Base-by-base conservation (phyloP, 2,329 filamentous ascomycete genomes). In the Epichloe brachyelytri region DNA sequence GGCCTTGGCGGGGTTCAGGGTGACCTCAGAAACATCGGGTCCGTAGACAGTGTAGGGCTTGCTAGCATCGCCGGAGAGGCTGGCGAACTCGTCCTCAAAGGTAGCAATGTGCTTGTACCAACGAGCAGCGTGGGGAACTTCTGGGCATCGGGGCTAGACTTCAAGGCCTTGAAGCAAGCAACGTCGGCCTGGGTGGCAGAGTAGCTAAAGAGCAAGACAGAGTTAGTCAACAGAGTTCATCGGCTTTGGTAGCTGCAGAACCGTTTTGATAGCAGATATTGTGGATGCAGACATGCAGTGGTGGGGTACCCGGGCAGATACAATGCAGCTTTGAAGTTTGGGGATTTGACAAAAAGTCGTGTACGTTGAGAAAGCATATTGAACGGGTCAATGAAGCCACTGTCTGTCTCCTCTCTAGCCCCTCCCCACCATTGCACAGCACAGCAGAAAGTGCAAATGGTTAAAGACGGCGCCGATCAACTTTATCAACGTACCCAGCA, bases 31-130 rank as follows among this genome's bases (percentile, higher is more conserved):
- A 57, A 75, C 77, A 64, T 95, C 90, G 58, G 93, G 93, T 65
- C 93, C 93, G 76, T 97, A 97, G 68, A 84, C 80, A 63, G 86
- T 90, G 78, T 85, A 87, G 60, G 85, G 78, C 78, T 93, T 89
- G 71, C 86, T 85, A 62, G 90, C 81, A 75, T 97, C 91, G 71
- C 93, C 93, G 53, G 88, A 80, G 49, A 98, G 86, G 58, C 83
- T 86, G 64, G 85, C 78, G 77, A 97, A 97, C 73, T 97, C 91
- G 61, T 85, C 79, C 79, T 94, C 84, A 77, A 87, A 95, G 63
- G 86, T 86, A 70, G 86, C 82, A 68, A 96, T 88, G 82, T 98
- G 91, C 82, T 94, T 95, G 83, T 95, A 96, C 93, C 93, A 98
- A 72, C 93, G 86, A 68, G 88, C 88, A 66, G 86, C 89, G 76